phyloP scores from a whole-genome alignment of 441 rosid genomes.

The Arabidopsis lyrata region DNA sequence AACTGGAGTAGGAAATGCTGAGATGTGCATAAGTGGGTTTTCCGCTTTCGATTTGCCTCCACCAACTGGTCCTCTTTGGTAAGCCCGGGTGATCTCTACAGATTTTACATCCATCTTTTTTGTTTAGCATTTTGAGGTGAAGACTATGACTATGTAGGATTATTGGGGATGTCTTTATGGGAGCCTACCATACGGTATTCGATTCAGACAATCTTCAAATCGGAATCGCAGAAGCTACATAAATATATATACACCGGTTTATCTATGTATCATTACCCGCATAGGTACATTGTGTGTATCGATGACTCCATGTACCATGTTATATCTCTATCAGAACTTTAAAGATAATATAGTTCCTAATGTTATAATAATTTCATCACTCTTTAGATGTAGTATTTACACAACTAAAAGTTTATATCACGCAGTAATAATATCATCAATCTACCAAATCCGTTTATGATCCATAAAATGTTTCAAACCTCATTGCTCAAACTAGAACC shows the following conservation, averaged over 20 bases:
- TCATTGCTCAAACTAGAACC: constrained; percentile 3
- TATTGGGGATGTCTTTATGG: constrained; percentile 83
- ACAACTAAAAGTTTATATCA: background rate
- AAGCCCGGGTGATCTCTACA: background rate
- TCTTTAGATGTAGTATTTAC: background rate
- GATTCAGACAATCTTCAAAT: constrained; percentile 66
- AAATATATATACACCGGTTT: background rate
- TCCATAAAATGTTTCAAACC: constrained; percentile 3
- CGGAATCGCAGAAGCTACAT: constrained; percentile 74
- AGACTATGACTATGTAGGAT: constrained; percentile 53
- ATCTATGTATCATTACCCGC: background rate
- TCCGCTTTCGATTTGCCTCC: constrained; percentile 69
- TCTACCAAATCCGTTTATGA: background rate
- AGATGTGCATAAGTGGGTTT: constrained; percentile 72
- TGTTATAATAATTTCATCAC: background rate
- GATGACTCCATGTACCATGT: constrained; percentile 21
- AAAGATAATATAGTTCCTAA: background rate
- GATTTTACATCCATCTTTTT: background rate
- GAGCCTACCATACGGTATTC: constrained; percentile 73
- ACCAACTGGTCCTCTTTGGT: constrained; percentile 78
- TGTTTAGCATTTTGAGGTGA: background rate
- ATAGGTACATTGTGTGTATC: background rate
- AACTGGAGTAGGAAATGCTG: constrained; percentile 55
- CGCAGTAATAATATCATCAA: background rate
- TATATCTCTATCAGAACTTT: background rate